Conservation (phyloP, 2,329 filamentous ascomycete genomes). For the Emmonsia crescens region DNA sequence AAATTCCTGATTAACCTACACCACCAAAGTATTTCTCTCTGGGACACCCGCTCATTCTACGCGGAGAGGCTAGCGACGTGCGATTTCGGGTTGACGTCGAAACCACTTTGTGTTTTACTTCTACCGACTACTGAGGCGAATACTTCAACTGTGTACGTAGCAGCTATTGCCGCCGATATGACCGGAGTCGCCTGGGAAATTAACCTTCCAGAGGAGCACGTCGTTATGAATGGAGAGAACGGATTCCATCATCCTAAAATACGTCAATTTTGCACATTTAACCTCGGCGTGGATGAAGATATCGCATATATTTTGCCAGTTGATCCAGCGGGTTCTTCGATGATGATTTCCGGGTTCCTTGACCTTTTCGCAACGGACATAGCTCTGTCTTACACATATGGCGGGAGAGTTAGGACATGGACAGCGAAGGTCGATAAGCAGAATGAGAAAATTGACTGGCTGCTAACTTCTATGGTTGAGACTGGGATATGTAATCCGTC, state of each 20-base stretch:
- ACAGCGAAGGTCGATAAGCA: slow-evolving; percentile 60
- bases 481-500: slow-evolving; percentile 63
- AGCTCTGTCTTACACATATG: slow-evolving; percentile 70
- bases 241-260: slow-evolving; percentile 36
- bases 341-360: slow-evolving; percentile 63
- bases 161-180: slow-evolving; percentile 70
- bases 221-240: slow-evolving; percentile 24
- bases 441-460: slow-evolving; percentile 60
- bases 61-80: slow-evolving; percentile 51
- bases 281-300: slow-evolving; percentile 47
- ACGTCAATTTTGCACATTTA: slow-evolving; percentile 59
- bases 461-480: slow-evolving; percentile 69
- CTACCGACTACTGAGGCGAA: slow-evolving; percentile 51
- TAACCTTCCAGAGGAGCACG: slow-evolving; percentile 41
- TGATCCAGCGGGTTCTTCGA: slow-evolving; percentile 68
- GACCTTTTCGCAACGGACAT: slow-evolving; percentile 80
- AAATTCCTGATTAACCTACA: slow-evolving; percentile 73
- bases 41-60: slow-evolving; percentile 58
- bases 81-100: slow-evolving; percentile 52
- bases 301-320: slow-evolving; percentile 60
- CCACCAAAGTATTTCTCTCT: slow-evolving; percentile 58
- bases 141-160: slow-evolving; percentile 50
- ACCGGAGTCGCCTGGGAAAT: slow-evolving; percentile 75
- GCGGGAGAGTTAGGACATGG: slow-evolving; percentile 71
- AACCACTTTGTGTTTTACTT: slow-evolving; percentile 67